Conservation (phyloP, 1,139 yeast genomes). For the Petasospora fabianii region DNA sequence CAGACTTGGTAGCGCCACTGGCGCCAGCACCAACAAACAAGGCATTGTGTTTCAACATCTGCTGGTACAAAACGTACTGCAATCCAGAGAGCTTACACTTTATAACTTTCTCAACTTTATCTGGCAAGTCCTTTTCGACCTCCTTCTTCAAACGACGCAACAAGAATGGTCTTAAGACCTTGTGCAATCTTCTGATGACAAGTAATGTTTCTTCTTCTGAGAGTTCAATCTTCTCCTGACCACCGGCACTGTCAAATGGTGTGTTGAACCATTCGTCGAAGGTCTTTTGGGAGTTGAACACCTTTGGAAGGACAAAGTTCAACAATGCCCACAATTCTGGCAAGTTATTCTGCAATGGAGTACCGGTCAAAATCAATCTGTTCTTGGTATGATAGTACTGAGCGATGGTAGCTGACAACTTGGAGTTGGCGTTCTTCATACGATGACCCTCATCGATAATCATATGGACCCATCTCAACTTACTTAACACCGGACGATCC, state of each 20-base stretch:
- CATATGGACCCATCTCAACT: slow-evolving; percentile 79
- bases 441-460: slow-evolving; percentile 89
- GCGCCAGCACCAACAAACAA: slow-evolving; percentile 60
- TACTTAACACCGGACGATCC: slow-evolving; percentile 64
- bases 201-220: slow-evolving; percentile 92
- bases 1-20: slow-evolving; percentile 52
- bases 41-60: slow-evolving; percentile 69
- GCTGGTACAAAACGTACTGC: slow-evolving; percentile 75
- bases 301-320: slow-evolving; percentile 74
- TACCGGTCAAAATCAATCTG: slow-evolving; percentile 80
- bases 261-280: slow-evolving; percentile 88
- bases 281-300: slow-evolving; percentile 80
- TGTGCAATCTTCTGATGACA: slow-evolving; percentile 92
- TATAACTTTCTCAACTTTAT: slow-evolving; percentile 90
- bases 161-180: slow-evolving; percentile 91
- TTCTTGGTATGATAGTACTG: slow-evolving; percentile 69
- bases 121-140: slow-evolving; percentile 95
- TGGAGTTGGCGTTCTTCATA: slow-evolving; percentile 77
- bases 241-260: slow-evolving; percentile 79
- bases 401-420: slow-evolving; percentile 68
- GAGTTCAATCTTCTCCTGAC: slow-evolving; percentile 73
- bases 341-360: slow-evolving; percentile 79
- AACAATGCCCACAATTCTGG: slow-evolving; percentile 85
- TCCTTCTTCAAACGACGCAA: slow-evolving; percentile 93
- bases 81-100: slow-evolving; percentile 92